Evolutionary conservation across 2,329 filamentous ascomycete genomes (phyloP).

Genomic region (Paraphaeosphaeria sporulosa): DNA sequence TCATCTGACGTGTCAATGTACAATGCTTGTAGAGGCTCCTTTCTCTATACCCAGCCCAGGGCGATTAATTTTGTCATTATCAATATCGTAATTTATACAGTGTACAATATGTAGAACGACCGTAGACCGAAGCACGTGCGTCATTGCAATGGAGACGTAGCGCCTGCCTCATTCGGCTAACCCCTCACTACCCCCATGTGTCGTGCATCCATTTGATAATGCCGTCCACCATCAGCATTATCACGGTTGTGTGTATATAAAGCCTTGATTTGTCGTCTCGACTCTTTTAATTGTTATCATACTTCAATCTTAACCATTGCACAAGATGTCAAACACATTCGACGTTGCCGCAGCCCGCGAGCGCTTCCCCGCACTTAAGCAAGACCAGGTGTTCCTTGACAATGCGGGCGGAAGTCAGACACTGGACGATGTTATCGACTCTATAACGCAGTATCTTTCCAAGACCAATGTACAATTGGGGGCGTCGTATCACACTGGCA

Average conservation of each 20-base stretch:
- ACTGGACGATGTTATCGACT: constrained; percentile 70
- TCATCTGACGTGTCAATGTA: neutral
- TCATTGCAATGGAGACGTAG: neutral
- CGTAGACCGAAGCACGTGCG: neutral
- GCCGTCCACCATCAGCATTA: neutral
- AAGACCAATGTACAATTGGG: constrained; percentile 79
- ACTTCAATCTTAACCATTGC: neutral
- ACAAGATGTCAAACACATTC: constrained; percentile 51
- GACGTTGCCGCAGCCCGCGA: constrained; percentile 64
- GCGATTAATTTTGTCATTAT: too few relatives aligned
- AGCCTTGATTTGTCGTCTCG: neutral
- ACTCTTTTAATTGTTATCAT: neutral
- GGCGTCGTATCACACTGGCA: constrained; percentile 69
- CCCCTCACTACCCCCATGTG: constrained; percentile 18
- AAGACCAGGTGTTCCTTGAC: constrained; percentile 76
- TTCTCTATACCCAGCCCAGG: neutral
- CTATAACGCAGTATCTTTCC: constrained; percentile 70
- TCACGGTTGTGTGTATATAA: neutral
- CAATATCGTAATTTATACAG: too few relatives aligned
- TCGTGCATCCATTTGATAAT: constrained; percentile 10
- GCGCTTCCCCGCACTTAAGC: constrained; percentile 72
- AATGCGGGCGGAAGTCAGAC: constrained; percentile 81
- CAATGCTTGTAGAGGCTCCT: neutral
- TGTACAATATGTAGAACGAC: too few relatives aligned
- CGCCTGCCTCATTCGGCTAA: constrained; percentile 17